These are phyloP conservation scores for Acanthamoeba divionensis DNA, from an alignment of 208 protist genomes.

Conservation along the genomic window DNA sequence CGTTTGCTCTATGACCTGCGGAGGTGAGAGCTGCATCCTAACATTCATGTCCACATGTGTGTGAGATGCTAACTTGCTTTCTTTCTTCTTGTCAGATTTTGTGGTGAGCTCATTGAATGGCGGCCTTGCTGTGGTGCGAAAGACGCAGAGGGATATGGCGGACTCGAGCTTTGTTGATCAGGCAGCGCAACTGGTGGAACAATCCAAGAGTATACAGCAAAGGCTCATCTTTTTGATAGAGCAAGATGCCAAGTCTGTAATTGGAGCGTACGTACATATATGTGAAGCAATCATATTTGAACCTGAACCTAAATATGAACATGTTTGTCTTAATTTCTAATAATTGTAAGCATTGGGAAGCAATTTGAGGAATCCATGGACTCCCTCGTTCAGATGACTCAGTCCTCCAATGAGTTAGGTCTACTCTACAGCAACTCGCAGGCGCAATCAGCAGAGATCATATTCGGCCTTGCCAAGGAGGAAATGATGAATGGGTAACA, in stretches of 20 bases:
- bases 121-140: neutral
- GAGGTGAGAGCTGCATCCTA: too few relatives aligned
- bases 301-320: neutral
- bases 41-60: too few relatives aligned
- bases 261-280: neutral
- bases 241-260: neutral
- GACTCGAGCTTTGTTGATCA: neutral
- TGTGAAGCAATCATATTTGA: too few relatives aligned
- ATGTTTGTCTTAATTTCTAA: neutral
- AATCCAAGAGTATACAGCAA: neutral
- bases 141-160: slow-evolving; percentile 12
- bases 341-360: neutral
- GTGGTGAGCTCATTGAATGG: neutral
- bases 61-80: neutral
- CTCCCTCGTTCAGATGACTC: neutral
- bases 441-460: neutral
- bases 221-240: slow-evolving; percentile 2
- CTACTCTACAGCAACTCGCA: slow-evolving; percentile 1
- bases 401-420: neutral
- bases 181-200: neutral
- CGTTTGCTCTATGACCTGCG: neutral
- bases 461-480: neutral
- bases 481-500: neutral
- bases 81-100: neutral
- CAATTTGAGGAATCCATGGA: slow-evolving; percentile 25